Evolutionary conservation across 1,284 basidiomycete genomes (phyloP), one percentile per base, ranked within the genome.

Genomic region (Rhodotorula glutinis): DNA sequence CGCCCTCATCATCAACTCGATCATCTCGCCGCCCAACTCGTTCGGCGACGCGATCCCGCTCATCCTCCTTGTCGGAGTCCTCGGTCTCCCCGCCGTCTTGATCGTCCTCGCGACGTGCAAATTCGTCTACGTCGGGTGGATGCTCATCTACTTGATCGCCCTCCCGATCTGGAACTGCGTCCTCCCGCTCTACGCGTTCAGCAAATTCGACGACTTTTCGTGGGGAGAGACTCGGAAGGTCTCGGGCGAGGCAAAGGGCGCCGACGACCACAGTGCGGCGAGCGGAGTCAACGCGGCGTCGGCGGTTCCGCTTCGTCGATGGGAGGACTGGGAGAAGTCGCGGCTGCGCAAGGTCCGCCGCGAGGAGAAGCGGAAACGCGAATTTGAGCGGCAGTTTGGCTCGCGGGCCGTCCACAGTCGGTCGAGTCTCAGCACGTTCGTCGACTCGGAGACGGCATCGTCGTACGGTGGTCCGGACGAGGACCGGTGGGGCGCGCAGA

Each of bases 281-380:
- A 52, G 54, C n/a, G 81, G 81, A 8, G 75, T 79, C 9, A 81
- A 83, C 53, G 82, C 84, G 55, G 86, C 84, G 2, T 80, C 83
- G 52, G 85, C 84, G 0, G 86, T 98, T 33, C 93, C 96, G 0
- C 81, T 98, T 76, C 87, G 96, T 47, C 84, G 94, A 64, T 99
- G 96, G 96, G 94, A 98, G 80, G 96, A 98, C 76, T 99, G 96
- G 96, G 96, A 99, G 79, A 87, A 93, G 49, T 95, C 91, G n/a
- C 85, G 95, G 44, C 82, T 98, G 60, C 89, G 94, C 67, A 98
- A 98, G 80, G 75, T 93, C 53, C 87, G 86, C 73, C 87, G 96
- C 7, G 94, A 97, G 76, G 93, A 96, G 76, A 86, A 88, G 74
- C 84, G 93, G 57, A 82, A 89, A 74, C 82, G 83, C 75, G 88